Conservation (phyloP, 2,329 filamentous ascomycete genomes). For the Ceratocystis alfenasii region DNA sequence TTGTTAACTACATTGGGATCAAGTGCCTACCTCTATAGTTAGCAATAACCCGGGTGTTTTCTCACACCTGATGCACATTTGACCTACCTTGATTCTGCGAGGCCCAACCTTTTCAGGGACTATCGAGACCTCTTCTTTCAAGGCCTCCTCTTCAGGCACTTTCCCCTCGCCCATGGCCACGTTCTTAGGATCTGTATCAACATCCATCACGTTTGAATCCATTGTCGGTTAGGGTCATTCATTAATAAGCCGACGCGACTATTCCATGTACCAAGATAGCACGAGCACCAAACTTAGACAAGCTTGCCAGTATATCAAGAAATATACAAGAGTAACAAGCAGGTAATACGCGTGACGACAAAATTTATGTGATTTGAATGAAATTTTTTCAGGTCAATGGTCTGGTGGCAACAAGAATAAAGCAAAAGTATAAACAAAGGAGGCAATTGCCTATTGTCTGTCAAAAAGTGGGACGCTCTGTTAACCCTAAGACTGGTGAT, state of each 20-base stretch:
- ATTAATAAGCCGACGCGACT: neutral
- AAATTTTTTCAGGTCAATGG: no score
- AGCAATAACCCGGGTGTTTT: neutral
- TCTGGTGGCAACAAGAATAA: no score
- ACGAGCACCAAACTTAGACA: no score
- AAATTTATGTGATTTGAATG: no score
- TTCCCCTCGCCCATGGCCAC: neutral
- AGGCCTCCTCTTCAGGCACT: neutral
- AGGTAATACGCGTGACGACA: no score
- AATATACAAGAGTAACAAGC: no score
- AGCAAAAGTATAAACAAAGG: neutral
- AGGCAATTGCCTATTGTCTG: neutral
- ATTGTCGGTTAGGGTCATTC: neutral
- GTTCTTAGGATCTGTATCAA: neutral
- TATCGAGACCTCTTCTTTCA: neutral
- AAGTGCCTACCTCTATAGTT: slow-evolving; percentile 48
- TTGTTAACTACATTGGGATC: slow-evolving; percentile 94
- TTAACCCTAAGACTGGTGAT: slow-evolving; percentile 8
- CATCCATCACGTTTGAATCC: neutral
- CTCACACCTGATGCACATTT: neutral
- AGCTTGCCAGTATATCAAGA: no score
- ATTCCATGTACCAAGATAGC: no score
- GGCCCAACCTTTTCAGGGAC: neutral
- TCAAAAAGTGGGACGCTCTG: neutral
- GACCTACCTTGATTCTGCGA: slow-evolving; percentile 14